Base-by-base conservation (phyloP, 148 eudicot species). In the Chenopodium album region DNA sequence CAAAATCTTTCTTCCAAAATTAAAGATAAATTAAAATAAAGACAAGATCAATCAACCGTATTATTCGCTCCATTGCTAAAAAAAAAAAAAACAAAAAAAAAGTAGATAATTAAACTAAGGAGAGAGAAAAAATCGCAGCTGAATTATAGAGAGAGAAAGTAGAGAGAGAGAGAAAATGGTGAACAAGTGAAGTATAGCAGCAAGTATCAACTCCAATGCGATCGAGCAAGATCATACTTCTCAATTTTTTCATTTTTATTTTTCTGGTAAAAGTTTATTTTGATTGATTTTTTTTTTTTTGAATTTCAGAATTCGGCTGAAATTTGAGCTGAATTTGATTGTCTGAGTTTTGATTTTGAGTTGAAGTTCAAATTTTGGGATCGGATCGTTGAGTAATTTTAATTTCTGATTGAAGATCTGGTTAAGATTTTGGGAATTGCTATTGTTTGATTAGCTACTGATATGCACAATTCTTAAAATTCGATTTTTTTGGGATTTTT, bases 221-320 rank as follows among this genome's bases (percentile, higher is more conserved):
- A 80, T 84, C 83, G 73, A 56, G 81, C 69, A 77, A 84, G 78
- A 84, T 84, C 81, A 80, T 80, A 81, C 77, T 16, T 16, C 1
- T 46, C 71, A 28, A 41, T 77, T 52, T n/a, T 31, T 23, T n/a
- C 1, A 20, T 47, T 28, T 62, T 62, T 80, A 28, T 66, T n/a
- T 37, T n/a, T 47, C 3, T 29, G 71, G 47, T 52, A 29, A 12
- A 29, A 29, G 59, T 46, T 77, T 3, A 7, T 41, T 26, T 47
- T 41, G 16, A n/a, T 54, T 16, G 62, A 56, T 56, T 12, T 56
- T 56, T 26, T 26, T 26, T 26, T 28, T 28, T 56, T 12, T 56
- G 4, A 14, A 14, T 56, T 56, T 56, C 1, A 56, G 17, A 56
- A 56, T 14, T 14, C 17, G 17, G 17, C 20, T 54, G 9, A 4